phyloP scores from a whole-genome alignment of 352 stramenopile genomes.

The Phytophthora hibernalis region DNA sequence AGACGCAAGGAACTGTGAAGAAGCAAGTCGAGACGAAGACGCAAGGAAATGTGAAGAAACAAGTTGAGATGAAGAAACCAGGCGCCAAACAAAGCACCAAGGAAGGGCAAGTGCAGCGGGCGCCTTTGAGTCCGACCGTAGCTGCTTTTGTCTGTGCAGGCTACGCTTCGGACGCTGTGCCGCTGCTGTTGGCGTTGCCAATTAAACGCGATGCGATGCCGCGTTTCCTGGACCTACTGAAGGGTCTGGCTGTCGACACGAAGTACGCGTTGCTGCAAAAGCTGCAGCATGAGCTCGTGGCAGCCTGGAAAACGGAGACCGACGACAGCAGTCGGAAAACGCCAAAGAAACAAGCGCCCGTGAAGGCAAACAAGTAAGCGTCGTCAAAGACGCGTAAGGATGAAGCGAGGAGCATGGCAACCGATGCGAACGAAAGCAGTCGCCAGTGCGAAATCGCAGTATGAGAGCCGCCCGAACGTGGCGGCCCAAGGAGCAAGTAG shows the following conservation, averaged over 20 bases:
- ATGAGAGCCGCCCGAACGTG: constrained; percentile 18
- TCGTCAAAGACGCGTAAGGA: constrained; percentile 16
- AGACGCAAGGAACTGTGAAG: not conserved
- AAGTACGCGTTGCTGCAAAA: constrained; percentile 37
- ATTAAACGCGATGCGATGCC: constrained; percentile 26
- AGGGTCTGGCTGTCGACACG: constrained; percentile 25
- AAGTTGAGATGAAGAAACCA: not conserved
- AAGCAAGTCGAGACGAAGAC: constrained; percentile 1
- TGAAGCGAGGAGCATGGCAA: constrained; percentile 26
- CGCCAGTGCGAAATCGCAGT: constrained; percentile 20
- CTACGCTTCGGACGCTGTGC: constrained; percentile 30
- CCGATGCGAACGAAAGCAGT: constrained; percentile 41
- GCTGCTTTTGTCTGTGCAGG: constrained; percentile 32
- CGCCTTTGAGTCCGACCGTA: constrained; percentile 30
- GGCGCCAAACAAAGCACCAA: not conserved
- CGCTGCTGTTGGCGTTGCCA: constrained; percentile 29
- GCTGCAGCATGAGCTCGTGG: constrained; percentile 28
- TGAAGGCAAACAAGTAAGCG: constrained; percentile 22
- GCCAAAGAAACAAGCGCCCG: constrained; percentile 4
- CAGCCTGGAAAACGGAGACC: constrained; percentile 23
- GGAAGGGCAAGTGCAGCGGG: not conserved
- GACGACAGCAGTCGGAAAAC: constrained; percentile 15
- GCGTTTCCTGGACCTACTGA: constrained; percentile 35
- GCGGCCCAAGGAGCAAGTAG: constrained; percentile 28
- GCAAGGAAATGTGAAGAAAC: constrained; percentile 2